These are phyloP conservation scores for Suillus occidentalis DNA, from an alignment of 768 basidiomycete species.

Conservation along the genomic window DNA sequence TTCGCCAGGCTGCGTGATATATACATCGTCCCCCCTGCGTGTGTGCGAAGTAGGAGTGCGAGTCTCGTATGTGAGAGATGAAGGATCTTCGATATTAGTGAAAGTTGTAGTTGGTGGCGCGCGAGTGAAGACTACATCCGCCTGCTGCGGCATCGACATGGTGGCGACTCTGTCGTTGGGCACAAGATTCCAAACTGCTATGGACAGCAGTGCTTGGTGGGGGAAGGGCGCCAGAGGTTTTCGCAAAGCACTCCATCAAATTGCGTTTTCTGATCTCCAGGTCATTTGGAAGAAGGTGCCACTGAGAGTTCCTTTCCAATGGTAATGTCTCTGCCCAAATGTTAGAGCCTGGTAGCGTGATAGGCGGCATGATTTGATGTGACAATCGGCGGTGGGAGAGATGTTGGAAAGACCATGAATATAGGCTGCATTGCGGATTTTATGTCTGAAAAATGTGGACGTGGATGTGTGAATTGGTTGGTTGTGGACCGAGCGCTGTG, in stretches of 20 bases:
- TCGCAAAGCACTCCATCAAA: conserved; percentile 21
- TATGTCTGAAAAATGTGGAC: conserved; percentile 1
- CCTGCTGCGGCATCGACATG: conserved; percentile 13
- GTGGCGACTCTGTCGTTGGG: conserved; percentile 23
- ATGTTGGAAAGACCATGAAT: neutral
- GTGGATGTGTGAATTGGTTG: conserved; percentile 6
- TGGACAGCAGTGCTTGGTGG: conserved; percentile 16
- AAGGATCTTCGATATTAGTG: conserved; percentile 5
- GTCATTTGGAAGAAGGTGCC: conserved; percentile 16
- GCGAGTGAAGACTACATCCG: conserved; percentile 2
- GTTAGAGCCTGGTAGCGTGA: conserved; percentile 9
- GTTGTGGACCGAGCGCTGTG: conserved; percentile 19
- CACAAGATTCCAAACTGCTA: conserved; percentile 25
- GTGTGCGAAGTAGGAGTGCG: conserved; percentile 1
- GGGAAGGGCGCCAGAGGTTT: conserved; percentile 13
- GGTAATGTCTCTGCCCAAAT: neutral
- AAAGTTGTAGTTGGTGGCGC: conserved; percentile 23
- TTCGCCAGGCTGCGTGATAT: neutral
- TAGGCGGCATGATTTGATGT: neutral
- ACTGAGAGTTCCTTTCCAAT: conserved; percentile 14
- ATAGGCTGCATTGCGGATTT: conserved; percentile 16
- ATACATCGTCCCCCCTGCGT: neutral
- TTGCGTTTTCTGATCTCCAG: conserved; percentile 14
- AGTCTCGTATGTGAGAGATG: conserved; percentile 3
- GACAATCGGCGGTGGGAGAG: neutral